phyloP scores from a whole-genome alignment of 2,329 filamentous ascomycete genomes.

The Fusarium odoratissimum region DNA sequence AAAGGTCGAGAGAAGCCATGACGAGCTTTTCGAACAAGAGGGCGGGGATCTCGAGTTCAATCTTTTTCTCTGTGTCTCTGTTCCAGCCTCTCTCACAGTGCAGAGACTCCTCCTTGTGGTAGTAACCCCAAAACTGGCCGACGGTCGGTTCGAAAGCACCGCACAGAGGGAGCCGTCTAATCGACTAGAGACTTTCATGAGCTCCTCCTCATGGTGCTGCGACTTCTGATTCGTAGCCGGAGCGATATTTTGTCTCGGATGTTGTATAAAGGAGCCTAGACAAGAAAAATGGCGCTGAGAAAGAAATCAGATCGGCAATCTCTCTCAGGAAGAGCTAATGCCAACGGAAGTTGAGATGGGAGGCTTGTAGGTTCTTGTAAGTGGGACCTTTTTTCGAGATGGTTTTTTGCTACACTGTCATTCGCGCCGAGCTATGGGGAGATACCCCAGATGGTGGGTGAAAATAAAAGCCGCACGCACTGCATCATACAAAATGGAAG shows the following conservation, averaged over 20 bases:
- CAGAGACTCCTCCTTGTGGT: conserved; percentile 45
- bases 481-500: accelerated
- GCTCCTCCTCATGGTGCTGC: conserved; percentile 62
- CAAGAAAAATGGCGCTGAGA: conserved; percentile 15
- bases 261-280: neutral
- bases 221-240: conserved; percentile 29
- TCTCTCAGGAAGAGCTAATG: conserved; percentile 37
- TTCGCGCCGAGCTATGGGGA: conserved; percentile 38
- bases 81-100: conserved; percentile 32
- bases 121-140: conserved; percentile 45
- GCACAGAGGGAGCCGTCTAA: conserved; percentile 70
- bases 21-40: conserved; percentile 50
- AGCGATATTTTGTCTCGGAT: conserved; percentile 1
- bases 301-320: conserved; percentile 33
- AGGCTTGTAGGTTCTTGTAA: conserved; percentile 27
- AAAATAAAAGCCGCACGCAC: conserved; percentile 17
- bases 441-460: conserved; percentile 2
- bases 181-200: conserved; percentile 70
- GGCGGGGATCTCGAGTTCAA: conserved; percentile 8
- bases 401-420: conserved; percentile 40
- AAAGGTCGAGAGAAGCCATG: conserved; percentile 58
- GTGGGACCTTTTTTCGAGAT: conserved; percentile 40
- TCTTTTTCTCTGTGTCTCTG: conserved; percentile 23
- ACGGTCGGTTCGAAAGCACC: conserved; percentile 61
- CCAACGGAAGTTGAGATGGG: conserved; percentile 34